Evolutionary conservation across 805 yeast species (phyloP).

Genomic region (Spathaspora passalidarum): DNA sequence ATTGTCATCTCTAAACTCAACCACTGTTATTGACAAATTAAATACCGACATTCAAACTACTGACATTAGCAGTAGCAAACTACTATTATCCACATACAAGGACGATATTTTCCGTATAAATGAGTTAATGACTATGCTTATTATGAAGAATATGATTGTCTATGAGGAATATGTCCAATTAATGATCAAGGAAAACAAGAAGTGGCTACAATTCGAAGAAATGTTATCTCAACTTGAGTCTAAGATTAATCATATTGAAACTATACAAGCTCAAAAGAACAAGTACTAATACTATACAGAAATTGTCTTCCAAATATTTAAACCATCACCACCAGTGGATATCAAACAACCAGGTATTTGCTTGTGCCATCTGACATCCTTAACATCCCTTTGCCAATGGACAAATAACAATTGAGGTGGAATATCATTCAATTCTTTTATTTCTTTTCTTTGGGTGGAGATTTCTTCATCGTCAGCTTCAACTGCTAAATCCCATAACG

Average conservation of each 20-base stretch:
- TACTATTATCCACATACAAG: not conserved
- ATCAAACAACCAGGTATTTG: constrained; percentile 96
- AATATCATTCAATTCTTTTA: constrained; percentile 77
- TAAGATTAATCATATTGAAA: constrained; percentile 7
- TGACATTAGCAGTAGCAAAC: not conserved
- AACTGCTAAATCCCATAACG: constrained; percentile 96
- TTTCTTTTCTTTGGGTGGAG: constrained; percentile 75
- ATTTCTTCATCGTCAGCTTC: constrained; percentile 99
- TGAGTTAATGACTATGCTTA: constrained; percentile 18
- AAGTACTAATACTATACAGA: constrained; percentile 43
- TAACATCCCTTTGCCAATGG: constrained; percentile 97
- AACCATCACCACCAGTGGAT: constrained; percentile 93
- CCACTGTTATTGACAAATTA: not conserved
- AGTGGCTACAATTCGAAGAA: constrained; percentile 24
- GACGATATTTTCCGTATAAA: not conserved
- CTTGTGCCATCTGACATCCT: constrained; percentile 96
- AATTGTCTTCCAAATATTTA: constrained; percentile 94
- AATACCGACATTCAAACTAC: not conserved
- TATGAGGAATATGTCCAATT: constrained; percentile 24
- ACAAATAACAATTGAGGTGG: constrained; percentile 96
- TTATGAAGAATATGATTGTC: constrained; percentile 27
- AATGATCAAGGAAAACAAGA: constrained; percentile 20
- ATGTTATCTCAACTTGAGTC: constrained; percentile 10
- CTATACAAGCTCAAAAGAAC: not conserved
- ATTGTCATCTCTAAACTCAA: not conserved